Evolutionary conservation across 768 basidiomycete genomes (phyloP), one percentile per base, ranked within the genome.

Genomic region (Termitomyces bulborhizus): DNA sequence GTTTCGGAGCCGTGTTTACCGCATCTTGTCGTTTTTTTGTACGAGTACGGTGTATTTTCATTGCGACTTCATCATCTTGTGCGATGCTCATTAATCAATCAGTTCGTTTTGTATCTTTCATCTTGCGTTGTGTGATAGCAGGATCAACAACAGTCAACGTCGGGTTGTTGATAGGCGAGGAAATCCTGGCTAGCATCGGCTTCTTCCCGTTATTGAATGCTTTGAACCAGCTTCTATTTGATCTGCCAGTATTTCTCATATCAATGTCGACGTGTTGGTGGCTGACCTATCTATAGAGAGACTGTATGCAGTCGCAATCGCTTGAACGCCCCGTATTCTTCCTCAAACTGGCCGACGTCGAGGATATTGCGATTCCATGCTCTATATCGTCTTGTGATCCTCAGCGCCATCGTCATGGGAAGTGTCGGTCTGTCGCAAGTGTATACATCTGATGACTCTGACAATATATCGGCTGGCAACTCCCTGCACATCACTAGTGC

Each of bases 91-190:
- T 32, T 5, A 13, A n/a, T 4, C n/a, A 18, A 18, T 7, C 27
- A 55, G 54, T 43, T 44, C 54, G 54, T 31, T 44, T 55, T 0
- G 50, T 48, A 34, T 43, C 54, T 18, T 55, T 55, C 6, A 50
- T 55, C 13, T 11, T 55, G 15, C 46, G 54, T 6, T 31, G 16
- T 18, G 42, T 55, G 32, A 49, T 55, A 16, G 54, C 54, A 44
- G 48, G 54, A n/a, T 55, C 54, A 3, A 26, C 31, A 3, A 34
- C 31, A 27, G n/a, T 42, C 4, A 12, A 55, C 36, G 26, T 43
- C 18, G 54, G 54, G 21, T 42, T 55, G 47, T 32, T 55, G 27
- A 29, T 55, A 12, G 54, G 54, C 13, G 54, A 55, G 42, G 47
- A 55, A 18, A 55, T 55, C n/a, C 46, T 50, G 6, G 8, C 40